These are phyloP conservation scores for Hymenoscyphus repandus DNA, from an alignment of 2,329 filamentous ascomycete genomes.

Conservation along the genomic window DNA sequence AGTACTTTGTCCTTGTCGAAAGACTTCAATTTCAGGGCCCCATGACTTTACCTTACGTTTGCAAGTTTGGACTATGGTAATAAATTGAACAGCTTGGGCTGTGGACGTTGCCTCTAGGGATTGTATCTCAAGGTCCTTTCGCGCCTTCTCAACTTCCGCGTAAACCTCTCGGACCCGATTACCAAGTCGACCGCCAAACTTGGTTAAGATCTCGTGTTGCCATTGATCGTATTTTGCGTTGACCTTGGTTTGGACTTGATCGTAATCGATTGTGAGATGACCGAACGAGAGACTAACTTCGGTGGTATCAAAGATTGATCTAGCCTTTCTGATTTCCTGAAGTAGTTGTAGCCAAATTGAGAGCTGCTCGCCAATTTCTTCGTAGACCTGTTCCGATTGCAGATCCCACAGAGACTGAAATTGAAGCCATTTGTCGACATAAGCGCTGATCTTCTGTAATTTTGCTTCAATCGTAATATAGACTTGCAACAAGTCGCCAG, in stretches of 20 bases:
- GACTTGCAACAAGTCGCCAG: conserved; percentile 70
- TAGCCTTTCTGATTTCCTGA: conserved; percentile 94
- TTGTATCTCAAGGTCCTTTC: conserved; percentile 84
- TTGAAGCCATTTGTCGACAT: conserved; percentile 97
- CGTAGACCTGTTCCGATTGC: conserved; percentile 91
- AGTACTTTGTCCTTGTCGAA: conserved; percentile 91
- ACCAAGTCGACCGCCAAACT: conserved; percentile 85
- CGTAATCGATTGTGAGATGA: conserved; percentile 92
- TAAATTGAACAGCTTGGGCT: conserved; percentile 95
- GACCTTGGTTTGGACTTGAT: conserved; percentile 97
- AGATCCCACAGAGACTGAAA: conserved; percentile 99
- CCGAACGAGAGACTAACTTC: conserved; percentile 91
- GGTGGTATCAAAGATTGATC: conserved; percentile 94
- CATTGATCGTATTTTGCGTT: conserved; percentile 99
- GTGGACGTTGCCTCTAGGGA: conserved; percentile 92
- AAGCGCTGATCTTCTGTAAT: conserved; percentile 70
- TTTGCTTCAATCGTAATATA: conserved; percentile 82
- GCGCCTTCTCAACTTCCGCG: conserved; percentile 83
- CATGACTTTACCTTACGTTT: conserved; percentile 90
- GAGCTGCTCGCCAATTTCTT: conserved; percentile 83
- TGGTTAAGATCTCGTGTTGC: conserved; percentile 94
- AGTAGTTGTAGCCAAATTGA: conserved; percentile 90
- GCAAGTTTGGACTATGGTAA: conserved; percentile 94
- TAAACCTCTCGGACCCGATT: conserved; percentile 89
- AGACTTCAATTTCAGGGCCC: conserved; percentile 94